phyloP scores from a whole-genome alignment of 2,329 filamentous ascomycete species.

The Rhynchosporium graminicola region DNA sequence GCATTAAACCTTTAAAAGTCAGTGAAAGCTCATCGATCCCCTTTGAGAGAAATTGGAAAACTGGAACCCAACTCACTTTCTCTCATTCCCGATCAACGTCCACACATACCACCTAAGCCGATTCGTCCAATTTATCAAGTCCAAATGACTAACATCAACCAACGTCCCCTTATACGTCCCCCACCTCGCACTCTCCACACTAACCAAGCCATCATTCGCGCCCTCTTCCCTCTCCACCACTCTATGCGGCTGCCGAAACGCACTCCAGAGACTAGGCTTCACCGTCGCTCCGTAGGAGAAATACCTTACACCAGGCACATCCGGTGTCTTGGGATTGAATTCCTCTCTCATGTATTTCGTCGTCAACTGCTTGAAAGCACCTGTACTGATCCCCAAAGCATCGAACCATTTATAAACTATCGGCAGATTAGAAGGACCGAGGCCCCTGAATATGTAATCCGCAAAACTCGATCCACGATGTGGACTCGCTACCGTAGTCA shows the following conservation, averaged over 20 bases:
- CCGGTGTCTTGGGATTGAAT: conserved; percentile 60
- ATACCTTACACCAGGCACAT: conserved; percentile 56
- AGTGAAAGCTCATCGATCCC: conserved; percentile 14
- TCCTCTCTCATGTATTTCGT: conserved; percentile 56
- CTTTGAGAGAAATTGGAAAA: background rate
- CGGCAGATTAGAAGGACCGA: conserved; percentile 51
- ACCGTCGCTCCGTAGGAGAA: conserved; percentile 63
- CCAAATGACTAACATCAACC: conserved; percentile 61
- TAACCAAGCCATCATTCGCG: conserved; percentile 68
- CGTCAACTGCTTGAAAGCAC: conserved; percentile 63
- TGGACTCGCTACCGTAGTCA: conserved; percentile 44
- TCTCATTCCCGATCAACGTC: conserved; percentile 52
- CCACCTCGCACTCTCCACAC: conserved; percentile 62
- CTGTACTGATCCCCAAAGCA: conserved; percentile 55
- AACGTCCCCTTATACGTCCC: conserved; percentile 65
- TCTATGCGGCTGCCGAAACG: conserved; percentile 55
- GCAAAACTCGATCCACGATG: conserved; percentile 50
- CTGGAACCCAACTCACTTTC: conserved; percentile 47
- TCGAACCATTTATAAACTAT: conserved; percentile 55
- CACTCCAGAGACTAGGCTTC: conserved; percentile 63
- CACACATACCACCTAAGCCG: conserved; percentile 56
- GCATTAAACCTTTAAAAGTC: conserved; percentile 58
- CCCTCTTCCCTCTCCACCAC: conserved; percentile 56
- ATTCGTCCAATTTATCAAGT: conserved; percentile 70
- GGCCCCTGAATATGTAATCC: conserved; percentile 53